These are phyloP conservation scores for Coemansia sp. DNA, from an alignment of 192 early-diverging fungal species.

Conservation along the genomic window DNA sequence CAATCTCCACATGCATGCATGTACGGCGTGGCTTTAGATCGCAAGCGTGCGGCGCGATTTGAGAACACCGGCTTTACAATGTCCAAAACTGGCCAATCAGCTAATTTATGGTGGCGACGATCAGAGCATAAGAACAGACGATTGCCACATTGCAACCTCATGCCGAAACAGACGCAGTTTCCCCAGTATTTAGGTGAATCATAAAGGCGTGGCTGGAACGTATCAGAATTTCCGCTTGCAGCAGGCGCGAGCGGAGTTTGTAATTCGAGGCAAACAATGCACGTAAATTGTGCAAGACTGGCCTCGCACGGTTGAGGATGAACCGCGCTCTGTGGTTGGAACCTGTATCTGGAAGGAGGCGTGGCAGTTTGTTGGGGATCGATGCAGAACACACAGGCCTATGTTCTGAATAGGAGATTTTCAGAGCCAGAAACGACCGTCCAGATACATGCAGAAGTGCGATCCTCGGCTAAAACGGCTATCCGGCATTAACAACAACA, in stretches of 20 bases:
- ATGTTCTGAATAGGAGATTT: slow-evolving; percentile 3
- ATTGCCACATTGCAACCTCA: background rate
- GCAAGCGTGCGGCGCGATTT: slow-evolving; percentile 1
- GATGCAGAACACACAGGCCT: background rate
- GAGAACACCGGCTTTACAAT: background rate
- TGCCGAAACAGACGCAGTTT: background rate
- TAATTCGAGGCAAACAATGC: background rate
- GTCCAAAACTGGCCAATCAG: background rate
- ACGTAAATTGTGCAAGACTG: background rate
- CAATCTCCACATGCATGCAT: slow-evolving; percentile 5
- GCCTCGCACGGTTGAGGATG: background rate
- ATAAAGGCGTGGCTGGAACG: background rate
- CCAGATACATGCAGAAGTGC: slow-evolving; percentile 2
- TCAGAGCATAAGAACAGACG: background rate
- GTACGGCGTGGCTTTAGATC: slow-evolving; percentile 4
- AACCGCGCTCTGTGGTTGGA: background rate
- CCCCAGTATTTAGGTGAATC: background rate
- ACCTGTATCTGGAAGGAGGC: background rate
- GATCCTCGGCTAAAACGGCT: slow-evolving; percentile 9
- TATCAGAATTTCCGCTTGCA: background rate
- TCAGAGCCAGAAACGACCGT: background rate
- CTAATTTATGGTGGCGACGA: background rate
- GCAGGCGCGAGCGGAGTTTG: slow-evolving; percentile 1
- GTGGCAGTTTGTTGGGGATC: background rate
- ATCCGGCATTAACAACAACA: slow-evolving; percentile 3